Conservation (phyloP, 192 early-diverging fungal species). For the Dimargaris verticillata region DNA sequence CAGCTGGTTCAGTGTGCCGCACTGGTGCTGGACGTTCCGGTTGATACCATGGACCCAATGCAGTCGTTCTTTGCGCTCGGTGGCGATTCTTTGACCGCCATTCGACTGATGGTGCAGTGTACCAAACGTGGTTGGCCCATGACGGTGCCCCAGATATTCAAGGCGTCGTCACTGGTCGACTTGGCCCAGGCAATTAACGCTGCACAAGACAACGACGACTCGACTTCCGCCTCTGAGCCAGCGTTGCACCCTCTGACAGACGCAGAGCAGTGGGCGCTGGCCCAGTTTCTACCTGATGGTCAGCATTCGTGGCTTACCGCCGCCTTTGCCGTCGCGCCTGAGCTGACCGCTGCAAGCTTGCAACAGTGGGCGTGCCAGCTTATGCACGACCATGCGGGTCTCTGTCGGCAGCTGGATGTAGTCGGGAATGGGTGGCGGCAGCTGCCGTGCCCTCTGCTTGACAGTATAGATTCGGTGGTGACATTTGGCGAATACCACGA, state of each 20-base stretch:
- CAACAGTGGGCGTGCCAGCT: neutral
- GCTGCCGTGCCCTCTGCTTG: no score
- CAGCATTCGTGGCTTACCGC: neutral
- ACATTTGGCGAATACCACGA: no score
- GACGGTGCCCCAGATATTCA: conserved; percentile 4
- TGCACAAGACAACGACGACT: no score
- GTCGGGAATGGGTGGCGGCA: no score
- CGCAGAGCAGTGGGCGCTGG: neutral
- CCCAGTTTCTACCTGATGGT: neutral
- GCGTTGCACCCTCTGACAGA: neutral
- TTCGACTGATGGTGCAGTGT: neutral
- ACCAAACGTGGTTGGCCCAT: neutral
- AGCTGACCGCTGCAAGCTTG: neutral
- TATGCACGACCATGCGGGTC: no score
- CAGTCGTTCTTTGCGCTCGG: conserved; percentile 7
- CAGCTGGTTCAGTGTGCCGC: no score
- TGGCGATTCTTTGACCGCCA: conserved; percentile 5
- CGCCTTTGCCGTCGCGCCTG: neutral
- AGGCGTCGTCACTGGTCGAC: neutral
- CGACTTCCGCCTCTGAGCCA: no score
- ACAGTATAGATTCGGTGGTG: no score
- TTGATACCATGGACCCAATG: no score
- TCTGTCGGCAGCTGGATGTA: no score
- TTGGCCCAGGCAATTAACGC: neutral
- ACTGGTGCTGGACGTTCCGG: no score